Evolutionary conservation across 2,329 filamentous ascomycete genomes (phyloP).

Genomic region (Hypoxylon sp.): DNA sequence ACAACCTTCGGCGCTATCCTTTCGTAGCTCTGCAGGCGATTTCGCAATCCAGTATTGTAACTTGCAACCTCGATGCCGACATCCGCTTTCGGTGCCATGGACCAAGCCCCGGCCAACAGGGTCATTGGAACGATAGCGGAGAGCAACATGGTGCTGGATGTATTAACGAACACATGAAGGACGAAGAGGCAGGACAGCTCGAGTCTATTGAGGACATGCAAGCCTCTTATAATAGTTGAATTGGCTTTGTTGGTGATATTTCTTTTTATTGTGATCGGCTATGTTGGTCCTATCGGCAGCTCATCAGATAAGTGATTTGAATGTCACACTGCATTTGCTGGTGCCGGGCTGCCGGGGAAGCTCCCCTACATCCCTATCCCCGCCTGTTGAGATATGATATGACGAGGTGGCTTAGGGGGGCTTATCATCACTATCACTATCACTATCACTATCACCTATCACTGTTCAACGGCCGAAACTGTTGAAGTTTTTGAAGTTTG

Average conservation of each 20-base stretch:
- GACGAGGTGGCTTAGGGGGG: conserved; percentile 12
- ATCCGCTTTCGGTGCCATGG: neutral
- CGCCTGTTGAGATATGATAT: neutral
- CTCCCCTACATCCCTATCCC: too few species aligned
- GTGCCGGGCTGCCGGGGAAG: neutral
- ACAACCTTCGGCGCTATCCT: conserved; percentile 70
- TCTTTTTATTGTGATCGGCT: conserved; percentile 1
- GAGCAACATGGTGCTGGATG: conserved; percentile 15
- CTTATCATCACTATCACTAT: too few species aligned
- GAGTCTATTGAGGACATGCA: neutral
- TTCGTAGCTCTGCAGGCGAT: conserved; percentile 8
- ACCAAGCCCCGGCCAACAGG: conserved; percentile 9
- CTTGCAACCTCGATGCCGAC: neutral
- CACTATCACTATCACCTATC: too few species aligned
- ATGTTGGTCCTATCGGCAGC: neutral
- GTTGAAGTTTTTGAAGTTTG: neutral
- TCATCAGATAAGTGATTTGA: neutral
- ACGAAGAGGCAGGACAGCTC: neutral
- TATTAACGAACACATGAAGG: neutral
- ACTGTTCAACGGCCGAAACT: too few species aligned
- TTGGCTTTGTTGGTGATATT: neutral
- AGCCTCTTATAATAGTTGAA: neutral
- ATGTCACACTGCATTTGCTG: neutral
- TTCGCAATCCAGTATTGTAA: neutral
- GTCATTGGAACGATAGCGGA: neutral